Percentiles rank a stretch among this genome's conserved stretches.
These are phyloP conservation scores for Spergularia bocconei DNA, from an alignment of 148 eudicot genomes.

Conservation along the genomic window DNA sequence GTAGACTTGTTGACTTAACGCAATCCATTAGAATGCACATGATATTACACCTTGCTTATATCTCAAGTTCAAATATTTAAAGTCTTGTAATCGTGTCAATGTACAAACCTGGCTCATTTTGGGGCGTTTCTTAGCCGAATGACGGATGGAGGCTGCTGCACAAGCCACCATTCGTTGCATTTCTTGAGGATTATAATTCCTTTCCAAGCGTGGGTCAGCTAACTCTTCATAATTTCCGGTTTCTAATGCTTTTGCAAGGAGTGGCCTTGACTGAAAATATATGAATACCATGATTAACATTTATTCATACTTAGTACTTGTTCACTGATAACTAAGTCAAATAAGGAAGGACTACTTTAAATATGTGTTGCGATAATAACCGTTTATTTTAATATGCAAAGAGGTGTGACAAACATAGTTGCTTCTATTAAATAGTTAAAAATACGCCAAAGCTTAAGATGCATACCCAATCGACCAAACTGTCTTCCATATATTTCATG, in stretches of 20 bases:
- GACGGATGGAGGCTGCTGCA: conserved; percentile 71
- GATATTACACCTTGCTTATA: background rate
- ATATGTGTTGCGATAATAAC: no score
- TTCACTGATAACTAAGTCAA: no score
- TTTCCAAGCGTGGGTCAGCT: conserved; percentile 50
- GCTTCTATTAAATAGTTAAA: no score
- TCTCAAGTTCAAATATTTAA: background rate
- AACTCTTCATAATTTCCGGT: conserved; percentile 46
- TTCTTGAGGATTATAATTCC: conserved; percentile 39
- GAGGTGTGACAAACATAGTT: no score
- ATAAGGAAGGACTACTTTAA: no score
- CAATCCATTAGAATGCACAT: no score
- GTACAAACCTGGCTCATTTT: conserved; percentile 64
- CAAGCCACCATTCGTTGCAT: conserved; percentile 59
- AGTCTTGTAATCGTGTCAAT: background rate
- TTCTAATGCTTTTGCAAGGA: conserved; percentile 43
- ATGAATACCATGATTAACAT: background rate
- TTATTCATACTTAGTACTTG: no score
- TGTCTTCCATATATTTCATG: conserved; percentile 63
- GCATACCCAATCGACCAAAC: conserved; percentile 81
- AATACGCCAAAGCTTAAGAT: background rate
- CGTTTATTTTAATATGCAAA: no score
- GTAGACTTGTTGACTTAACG: no score
- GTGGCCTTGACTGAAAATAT: conserved; percentile 52
- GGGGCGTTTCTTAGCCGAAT: conserved; percentile 60